Evolutionary conservation across 192 early-diverging fungal species (phyloP), one percentile per base, ranked within the genome.

Genomic region (Entophlyctis luteolus): DNA sequence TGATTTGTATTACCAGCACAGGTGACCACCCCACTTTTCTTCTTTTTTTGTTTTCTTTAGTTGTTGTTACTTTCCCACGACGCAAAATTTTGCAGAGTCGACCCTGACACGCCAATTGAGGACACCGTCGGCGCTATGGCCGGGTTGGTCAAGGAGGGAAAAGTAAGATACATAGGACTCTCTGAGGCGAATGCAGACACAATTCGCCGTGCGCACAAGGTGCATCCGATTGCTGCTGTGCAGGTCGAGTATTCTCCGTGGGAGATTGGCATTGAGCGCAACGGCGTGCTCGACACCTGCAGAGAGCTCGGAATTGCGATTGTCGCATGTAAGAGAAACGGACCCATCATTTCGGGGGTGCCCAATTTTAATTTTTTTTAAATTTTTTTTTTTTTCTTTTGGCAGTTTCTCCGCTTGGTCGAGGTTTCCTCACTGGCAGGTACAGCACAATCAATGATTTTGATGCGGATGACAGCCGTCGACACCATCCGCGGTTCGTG

Each of bases 281-380:
- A 87, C 48, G 88, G 85, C 1, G 35, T 89, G 23, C 80, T 91
- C 23, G 72, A 82, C 27, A 72, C 82, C 23, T 91, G 90, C 67
- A 80, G 87, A 39, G 84, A 90, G 60, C 79, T 91, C 2, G 87
- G 88, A 34, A 77, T 93, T 45, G 87, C 74, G 31, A 62, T 79
- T 37, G 65, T 79, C 32, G 63, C 76, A 0, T 78, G 55, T 56
- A 22, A 56, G 55, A 34, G 8, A 12, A 25, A 18, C 28, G 5
- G 6, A 12, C 55, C 6, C 22, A 16, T 12, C 22, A 16, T 0
- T 56, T 28, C 14, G n/a, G n/a, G 28, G 12, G 49, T 52, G 4
- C n/a, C n/a, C n/a, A n/a, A 42, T 42, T 42, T 42, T 42, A 12
- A 35, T 52, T 52, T 57, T 16, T n/a, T 57, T 2, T 18, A 28